Base-by-base conservation (phyloP, 768 basidiomycete genomes). In the Panus rudis region DNA sequence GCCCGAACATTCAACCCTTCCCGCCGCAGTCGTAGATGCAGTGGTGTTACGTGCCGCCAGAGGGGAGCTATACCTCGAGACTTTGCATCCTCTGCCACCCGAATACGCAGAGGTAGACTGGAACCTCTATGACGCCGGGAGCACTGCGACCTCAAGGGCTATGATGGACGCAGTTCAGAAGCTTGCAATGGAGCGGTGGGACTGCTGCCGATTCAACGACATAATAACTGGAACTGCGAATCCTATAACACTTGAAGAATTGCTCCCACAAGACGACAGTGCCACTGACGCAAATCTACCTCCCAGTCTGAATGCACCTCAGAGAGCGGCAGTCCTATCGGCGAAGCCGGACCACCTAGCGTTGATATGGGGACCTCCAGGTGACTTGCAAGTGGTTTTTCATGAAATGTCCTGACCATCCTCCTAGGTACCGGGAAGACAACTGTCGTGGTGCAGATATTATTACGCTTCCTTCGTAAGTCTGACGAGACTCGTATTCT, bases 331-430 rank as follows among this genome's bases (percentile, higher is more conserved):
- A 0, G 68, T 81, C 20, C 50, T 53, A 14, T 71, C 75, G 0
- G 72, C 67, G 46, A 51, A 61, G 2, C 22, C 19, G 25, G 62
- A 65, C 0, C 66, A 59, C 8, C 53, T 81, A 22, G 73, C 77
- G 23, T 53, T 84, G 30, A 81, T 84, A 6, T 83, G 81, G 81
- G 80, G 81, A 3, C 80, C 81, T 7, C 81, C 81, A 48, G 79
- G 81, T 76, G 31, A 27, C 31, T 22, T 1, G 16, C 13, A 3
- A n/a, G 16, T 37, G 21, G 10, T 14, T 6, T 37, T 30, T 42
- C 4, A n/a, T 6, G 4, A 20, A 27, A 37, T 14, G 8, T 24
- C 39, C 26, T 13, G 30, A 6, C 12, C 6, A 4, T 48, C 17
- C 50, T n/a, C n/a, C 4, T 39, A 82, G 81, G 81, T 0, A 84